These are phyloP conservation scores for Pleurotus pulmonarius DNA, from an alignment of 768 basidiomycete species.

Conservation along the genomic window DNA sequence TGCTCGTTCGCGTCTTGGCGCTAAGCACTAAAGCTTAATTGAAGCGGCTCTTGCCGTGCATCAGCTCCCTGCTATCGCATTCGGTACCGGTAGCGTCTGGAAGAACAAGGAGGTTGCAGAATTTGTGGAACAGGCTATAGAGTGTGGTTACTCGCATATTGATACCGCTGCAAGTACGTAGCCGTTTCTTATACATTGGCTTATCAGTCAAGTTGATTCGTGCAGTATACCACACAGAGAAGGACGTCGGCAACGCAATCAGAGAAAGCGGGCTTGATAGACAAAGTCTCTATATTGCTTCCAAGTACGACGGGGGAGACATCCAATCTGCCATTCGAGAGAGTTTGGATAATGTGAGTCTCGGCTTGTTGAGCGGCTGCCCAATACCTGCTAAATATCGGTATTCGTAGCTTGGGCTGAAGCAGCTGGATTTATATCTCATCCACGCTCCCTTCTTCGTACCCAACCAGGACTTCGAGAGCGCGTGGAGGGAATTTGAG, in stretches of 20 bases:
- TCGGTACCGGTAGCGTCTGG: slow-evolving; percentile 51
- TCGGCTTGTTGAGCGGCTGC: neutral
- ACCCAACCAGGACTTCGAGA: slow-evolving; percentile 13
- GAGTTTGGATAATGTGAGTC: slow-evolving; percentile 50
- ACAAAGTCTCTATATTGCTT: slow-evolving; percentile 46
- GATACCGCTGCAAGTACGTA: slow-evolving; percentile 20
- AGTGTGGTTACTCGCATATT: slow-evolving; percentile 55
- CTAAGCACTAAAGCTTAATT: neutral
- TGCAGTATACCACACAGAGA: slow-evolving; percentile 34
- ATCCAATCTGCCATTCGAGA: slow-evolving; percentile 36
- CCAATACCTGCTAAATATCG: no score
- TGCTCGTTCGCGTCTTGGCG: neutral
- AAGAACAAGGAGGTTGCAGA: slow-evolving; percentile 46
- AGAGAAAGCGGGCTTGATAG: slow-evolving; percentile 43
- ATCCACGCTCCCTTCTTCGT: slow-evolving; percentile 45
- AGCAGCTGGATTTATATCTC: slow-evolving; percentile 67
- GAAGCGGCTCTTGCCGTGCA: neutral
- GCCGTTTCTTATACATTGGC: neutral
- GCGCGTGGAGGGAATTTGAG: slow-evolving; percentile 29
- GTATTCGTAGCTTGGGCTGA: slow-evolving; percentile 47
- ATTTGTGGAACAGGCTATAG: slow-evolving; percentile 54
- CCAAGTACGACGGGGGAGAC: slow-evolving; percentile 45
- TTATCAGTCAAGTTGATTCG: neutral
- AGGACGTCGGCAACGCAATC: slow-evolving; percentile 35
- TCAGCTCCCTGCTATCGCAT: slow-evolving; percentile 56